Percentiles rank a stretch among this genome's conserved stretches.
phyloP scores from a whole-genome alignment of 192 early-diverging fungal species.

The Linnemannia exigua region DNA sequence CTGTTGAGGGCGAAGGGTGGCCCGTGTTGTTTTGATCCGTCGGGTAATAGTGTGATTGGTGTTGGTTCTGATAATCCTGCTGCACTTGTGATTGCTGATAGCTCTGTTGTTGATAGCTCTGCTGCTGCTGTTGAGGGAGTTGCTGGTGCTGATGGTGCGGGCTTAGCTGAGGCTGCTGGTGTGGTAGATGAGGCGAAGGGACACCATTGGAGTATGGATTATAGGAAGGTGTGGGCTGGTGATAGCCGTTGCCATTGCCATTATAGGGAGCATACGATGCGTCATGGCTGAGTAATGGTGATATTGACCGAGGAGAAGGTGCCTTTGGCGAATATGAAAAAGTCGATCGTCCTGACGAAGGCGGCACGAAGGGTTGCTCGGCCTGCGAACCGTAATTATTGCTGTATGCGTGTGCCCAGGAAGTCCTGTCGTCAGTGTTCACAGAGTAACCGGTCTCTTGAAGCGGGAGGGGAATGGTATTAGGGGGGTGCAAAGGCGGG shows the following conservation, averaged over 20 bases:
- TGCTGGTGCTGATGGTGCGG: constrained; percentile 3
- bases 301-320: not conserved
- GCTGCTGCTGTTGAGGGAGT: constrained; percentile 8
- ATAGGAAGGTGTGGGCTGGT: not conserved
- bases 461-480: not conserved
- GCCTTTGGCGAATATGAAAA: not conserved
- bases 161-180: not conserved
- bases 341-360: constrained; percentile 3
- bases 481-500: not conserved
- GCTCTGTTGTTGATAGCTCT: too few relatives aligned
- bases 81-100: not conserved
- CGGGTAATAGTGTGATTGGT: not conserved
- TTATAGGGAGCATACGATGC: not conserved
- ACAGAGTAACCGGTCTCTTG: not conserved
- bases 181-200: constrained; percentile 3
- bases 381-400: not conserved
- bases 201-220: constrained; percentile 1
- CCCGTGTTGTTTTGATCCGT: not conserved
- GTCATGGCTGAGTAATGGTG: constrained; percentile 5
- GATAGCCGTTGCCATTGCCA: not conserved
- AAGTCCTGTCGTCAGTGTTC: not conserved
- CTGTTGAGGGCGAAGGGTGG: not conserved
- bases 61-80: not conserved
- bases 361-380: not conserved
- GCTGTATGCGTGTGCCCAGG: not conserved